phyloP scores from a whole-genome alignment of 2,329 filamentous ascomycete genomes.

The Cercospora canescens region DNA sequence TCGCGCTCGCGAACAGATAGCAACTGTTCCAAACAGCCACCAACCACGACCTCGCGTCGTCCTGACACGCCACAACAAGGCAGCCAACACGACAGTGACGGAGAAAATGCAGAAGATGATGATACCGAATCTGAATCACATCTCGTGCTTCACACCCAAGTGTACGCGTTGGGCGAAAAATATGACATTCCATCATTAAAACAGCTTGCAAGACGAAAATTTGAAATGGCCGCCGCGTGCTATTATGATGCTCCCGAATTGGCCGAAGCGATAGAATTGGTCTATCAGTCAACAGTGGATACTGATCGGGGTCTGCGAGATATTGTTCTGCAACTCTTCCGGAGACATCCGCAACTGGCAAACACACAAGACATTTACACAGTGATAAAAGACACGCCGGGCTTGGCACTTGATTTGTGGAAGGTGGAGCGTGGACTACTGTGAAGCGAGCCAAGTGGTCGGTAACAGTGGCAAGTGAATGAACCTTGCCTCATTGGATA shows the following conservation, averaged over 20 bases:
- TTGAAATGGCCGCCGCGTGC: constrained; percentile 46
- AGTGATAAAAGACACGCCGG: constrained; percentile 46
- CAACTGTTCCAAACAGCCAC: neutral
- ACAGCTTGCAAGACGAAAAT: constrained; percentile 47
- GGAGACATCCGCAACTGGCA: constrained; percentile 46
- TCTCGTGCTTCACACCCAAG: constrained; percentile 48
- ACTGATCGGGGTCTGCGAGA: constrained; percentile 51
- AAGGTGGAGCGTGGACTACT: constrained; percentile 49
- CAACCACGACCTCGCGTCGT: neutral
- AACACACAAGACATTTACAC: constrained; percentile 48
- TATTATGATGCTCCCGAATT: constrained; percentile 48
- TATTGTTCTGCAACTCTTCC: constrained; percentile 50
- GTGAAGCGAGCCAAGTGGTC: constrained; percentile 7
- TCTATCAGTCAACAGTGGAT: constrained; percentile 52
- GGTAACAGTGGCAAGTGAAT: neutral
- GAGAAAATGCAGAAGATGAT: constrained; percentile 37
- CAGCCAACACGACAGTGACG: constrained; percentile 36
- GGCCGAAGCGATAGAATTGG: constrained; percentile 50
- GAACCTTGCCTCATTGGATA: neutral
- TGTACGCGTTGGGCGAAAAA: constrained; percentile 54
- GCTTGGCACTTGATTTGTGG: constrained; percentile 51
- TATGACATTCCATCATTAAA: constrained; percentile 52
- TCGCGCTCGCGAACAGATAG: neutral
- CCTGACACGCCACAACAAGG: constrained; percentile 27
- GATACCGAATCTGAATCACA: constrained; percentile 42